Evolutionary conservation across 352 stramenopile species (phyloP).

Genomic region (Globisporangium ultimum): DNA sequence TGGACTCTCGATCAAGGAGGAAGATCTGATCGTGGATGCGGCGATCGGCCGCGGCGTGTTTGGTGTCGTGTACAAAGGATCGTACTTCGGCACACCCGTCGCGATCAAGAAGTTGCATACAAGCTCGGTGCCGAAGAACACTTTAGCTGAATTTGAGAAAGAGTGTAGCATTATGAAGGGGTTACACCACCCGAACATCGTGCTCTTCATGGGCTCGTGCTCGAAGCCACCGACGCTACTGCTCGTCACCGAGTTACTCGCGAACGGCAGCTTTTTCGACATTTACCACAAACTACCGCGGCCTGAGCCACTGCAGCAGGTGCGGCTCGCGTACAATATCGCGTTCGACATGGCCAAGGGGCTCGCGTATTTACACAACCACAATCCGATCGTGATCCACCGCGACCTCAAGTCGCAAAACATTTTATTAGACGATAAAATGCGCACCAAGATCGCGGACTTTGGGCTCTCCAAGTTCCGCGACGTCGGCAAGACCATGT

Average conservation of each 20-base stretch:
- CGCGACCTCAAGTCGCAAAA: conserved; percentile 84
- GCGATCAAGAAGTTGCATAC: conserved; percentile 85
- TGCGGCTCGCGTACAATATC: conserved; percentile 73
- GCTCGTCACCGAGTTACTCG: conserved; percentile 93
- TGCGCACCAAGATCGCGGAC: conserved; percentile 83
- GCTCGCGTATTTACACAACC: conserved; percentile 96
- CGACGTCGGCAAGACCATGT: conserved; percentile 86
- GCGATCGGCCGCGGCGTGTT: conserved; percentile 78
- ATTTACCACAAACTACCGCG: conserved; percentile 82
- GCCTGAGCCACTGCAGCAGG: conserved; percentile 45
- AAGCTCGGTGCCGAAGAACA: conserved; percentile 78
- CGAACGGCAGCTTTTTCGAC: conserved; percentile 84
- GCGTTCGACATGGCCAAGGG: conserved; percentile 90
- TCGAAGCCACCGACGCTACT: conserved; percentile 94
- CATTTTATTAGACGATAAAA: conserved; percentile 78
- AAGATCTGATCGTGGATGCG: conserved; percentile 68
- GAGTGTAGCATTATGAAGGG: conserved; percentile 85
- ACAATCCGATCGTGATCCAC: conserved; percentile 97
- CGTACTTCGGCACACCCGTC: conserved; percentile 79
- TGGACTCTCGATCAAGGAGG: conserved; percentile 72
- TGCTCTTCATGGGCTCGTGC: conserved; percentile 97
- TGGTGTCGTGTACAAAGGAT: conserved; percentile 79
- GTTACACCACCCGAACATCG: conserved; percentile 97
- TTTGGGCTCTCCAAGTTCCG: conserved; percentile 84
- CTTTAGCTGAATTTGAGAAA: conserved; percentile 78